Percentiles rank a stretch among this genome's conserved stretches.
Conservation (phyloP, 208 protist genomes). For the Leishmania martiniquensis region DNA sequence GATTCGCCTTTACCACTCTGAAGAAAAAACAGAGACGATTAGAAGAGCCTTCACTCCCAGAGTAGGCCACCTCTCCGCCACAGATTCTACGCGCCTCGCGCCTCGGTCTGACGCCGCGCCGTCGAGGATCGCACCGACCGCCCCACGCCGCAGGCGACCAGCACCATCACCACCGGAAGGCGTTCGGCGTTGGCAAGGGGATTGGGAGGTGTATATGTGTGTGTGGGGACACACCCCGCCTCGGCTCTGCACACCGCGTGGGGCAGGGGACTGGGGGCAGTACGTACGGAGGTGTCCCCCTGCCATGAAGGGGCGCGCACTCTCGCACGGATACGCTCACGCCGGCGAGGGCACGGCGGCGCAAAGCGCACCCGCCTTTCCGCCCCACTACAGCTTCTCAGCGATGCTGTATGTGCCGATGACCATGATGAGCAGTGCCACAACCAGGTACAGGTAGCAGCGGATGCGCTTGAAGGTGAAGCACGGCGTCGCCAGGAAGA, state of each 20-base stretch:
- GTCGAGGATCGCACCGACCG: neutral
- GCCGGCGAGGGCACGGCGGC: neutral
- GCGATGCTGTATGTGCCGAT: constrained; percentile 68
- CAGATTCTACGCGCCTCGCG: neutral
- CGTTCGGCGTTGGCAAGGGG: constrained; percentile 1
- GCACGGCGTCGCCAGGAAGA: constrained; percentile 39
- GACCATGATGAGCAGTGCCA: constrained; percentile 73
- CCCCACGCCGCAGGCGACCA: neutral
- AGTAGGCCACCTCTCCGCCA: neutral
- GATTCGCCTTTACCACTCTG: neutral
- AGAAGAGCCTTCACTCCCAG: too few species aligned
- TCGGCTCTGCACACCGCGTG: neutral
- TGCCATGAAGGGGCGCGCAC: neutral
- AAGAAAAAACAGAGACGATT: too few species aligned
- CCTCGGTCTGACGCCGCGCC: neutral
- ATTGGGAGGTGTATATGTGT: neutral
- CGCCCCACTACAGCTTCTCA: constrained; percentile 4
- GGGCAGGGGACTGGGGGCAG: neutral
- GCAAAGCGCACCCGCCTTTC: neutral
- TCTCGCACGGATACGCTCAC: neutral
- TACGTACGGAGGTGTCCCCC: neutral
- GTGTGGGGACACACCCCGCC: neutral
- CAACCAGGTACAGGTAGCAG: constrained; percentile 54
- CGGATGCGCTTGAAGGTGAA: constrained; percentile 45
- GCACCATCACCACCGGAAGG: neutral